Conservation (phyloP, 495 filamentous ascomycete species). For the Neurospora cerealis region DNA sequence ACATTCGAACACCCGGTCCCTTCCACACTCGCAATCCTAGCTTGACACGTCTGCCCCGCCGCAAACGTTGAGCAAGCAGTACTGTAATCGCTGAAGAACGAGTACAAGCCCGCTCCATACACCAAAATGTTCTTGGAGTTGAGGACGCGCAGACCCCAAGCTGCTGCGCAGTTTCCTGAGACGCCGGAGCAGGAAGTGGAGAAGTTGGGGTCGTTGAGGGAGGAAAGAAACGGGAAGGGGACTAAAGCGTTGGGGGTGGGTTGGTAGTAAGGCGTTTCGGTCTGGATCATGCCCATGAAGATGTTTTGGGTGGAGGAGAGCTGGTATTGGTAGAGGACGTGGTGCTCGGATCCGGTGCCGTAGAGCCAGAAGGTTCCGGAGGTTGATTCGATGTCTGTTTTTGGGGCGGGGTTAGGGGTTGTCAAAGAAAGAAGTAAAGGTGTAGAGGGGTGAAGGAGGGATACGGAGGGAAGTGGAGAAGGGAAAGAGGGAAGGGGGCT, state of each 20-base stretch:
- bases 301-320: constrained; percentile 58
- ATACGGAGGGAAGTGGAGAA: background rate
- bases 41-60: constrained; percentile 43
- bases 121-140: constrained; percentile 47
- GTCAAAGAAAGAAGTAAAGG: background rate
- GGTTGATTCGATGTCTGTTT: constrained; percentile 38
- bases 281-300: constrained; percentile 69
- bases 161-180: constrained; percentile 42
- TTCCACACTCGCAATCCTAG: constrained; percentile 42
- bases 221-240: constrained; percentile 41
- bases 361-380: constrained; percentile 49
- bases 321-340: constrained; percentile 74
- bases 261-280: constrained; percentile 68
- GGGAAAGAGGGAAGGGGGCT: background rate
- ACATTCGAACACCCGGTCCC: constrained; percentile 31
- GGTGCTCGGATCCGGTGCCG: constrained; percentile 70
- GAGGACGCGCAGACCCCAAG: constrained; percentile 58
- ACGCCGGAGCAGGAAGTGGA: constrained; percentile 32
- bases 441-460: background rate
- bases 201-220: constrained; percentile 52
- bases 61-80: constrained; percentile 32
- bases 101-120: constrained; percentile 66
- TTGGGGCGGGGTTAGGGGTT: too few relatives aligned
- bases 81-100: constrained; percentile 58
- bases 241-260: constrained; percentile 50